Conservation (phyloP, 768 basidiomycete genomes). For the Hericium rajendrae region DNA sequence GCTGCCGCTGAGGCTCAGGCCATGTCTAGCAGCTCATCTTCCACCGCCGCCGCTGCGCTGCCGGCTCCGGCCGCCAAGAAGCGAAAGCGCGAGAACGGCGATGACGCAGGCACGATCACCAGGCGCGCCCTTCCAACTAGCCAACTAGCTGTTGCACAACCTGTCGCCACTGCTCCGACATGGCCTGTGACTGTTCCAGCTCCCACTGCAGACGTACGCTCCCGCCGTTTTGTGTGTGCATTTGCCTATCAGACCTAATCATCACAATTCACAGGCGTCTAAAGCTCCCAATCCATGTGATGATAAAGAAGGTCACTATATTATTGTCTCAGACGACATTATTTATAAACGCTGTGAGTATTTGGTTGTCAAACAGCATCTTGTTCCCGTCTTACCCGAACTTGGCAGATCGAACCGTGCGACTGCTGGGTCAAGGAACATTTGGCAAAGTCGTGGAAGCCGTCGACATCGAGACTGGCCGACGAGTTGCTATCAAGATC, state of each 20-base stretch:
- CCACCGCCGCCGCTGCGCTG: conserved; percentile 34
- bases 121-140: conserved; percentile 50
- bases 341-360: conserved; percentile 76
- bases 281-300: conserved; percentile 73
- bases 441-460: conserved; percentile 99
- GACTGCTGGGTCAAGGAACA: conserved; percentile 90
- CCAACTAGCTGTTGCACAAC: conserved; percentile 36
- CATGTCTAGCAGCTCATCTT: conserved; percentile 53
- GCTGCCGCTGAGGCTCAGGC: conserved; percentile 82
- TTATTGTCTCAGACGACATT: conserved; percentile 85
- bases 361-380: neutral
- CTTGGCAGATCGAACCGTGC: conserved; percentile 79
- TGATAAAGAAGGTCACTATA: conserved; percentile 98
- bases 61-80: conserved; percentile 73
- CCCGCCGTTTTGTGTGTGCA: conserved; percentile 15
- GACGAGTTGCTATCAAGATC: conserved; percentile 92
- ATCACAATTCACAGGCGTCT: conserved; percentile 38
- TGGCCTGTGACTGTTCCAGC: conserved; percentile 60
- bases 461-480: conserved; percentile 63
- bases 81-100: conserved; percentile 69
- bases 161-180: conserved; percentile 42
- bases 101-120: conserved; percentile 59
- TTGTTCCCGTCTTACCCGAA: conserved; percentile 1
- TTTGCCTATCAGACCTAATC: conserved; percentile 20
- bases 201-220: conserved; percentile 58